Conservation (phyloP, 2,329 filamentous ascomycete species). For the Fusarium burgessii region DNA sequence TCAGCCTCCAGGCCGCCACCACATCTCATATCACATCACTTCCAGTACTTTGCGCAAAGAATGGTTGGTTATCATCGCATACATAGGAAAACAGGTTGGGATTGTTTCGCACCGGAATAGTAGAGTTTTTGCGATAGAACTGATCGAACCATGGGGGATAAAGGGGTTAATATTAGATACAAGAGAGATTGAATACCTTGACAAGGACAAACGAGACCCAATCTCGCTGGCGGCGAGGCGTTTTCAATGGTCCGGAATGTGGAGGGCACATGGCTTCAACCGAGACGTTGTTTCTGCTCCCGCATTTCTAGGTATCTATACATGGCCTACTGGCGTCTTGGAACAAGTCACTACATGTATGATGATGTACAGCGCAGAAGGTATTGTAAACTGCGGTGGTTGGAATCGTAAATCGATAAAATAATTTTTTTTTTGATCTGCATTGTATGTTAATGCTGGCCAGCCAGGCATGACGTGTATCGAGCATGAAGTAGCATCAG, state of each 20-base stretch:
- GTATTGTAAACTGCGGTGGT: constrained; percentile 3
- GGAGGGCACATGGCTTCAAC: constrained; percentile 11
- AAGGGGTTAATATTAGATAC: constrained; percentile 6
- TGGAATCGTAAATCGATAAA: constrained; percentile 6
- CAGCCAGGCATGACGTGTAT: constrained; percentile 16
- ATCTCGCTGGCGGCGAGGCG: constrained; percentile 27
- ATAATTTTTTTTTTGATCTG: constrained; percentile 27
- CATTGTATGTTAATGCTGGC: constrained; percentile 7
- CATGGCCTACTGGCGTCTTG: constrained; percentile 5
- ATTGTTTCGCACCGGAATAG: neutral
- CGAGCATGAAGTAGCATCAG: neutral
- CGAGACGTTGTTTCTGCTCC: constrained; percentile 12
- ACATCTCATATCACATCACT: neutral
- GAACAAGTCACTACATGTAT: neutral
- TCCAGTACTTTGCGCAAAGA: neutral
- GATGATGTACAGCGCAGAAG: neutral
- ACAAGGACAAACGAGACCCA: constrained; percentile 22
- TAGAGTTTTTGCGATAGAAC: neutral
- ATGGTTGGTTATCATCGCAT: constrained; percentile 5
- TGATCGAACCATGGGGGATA: neutral
- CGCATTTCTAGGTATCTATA: neutral
- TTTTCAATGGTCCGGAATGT: constrained; percentile 2
- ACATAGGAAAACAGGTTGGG: constrained; percentile 22
- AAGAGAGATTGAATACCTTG: neutral
- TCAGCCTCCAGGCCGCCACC: constrained; percentile 33